Conservation (phyloP, 202 grass and related monocot species). For the Digitaria exilis region DNA sequence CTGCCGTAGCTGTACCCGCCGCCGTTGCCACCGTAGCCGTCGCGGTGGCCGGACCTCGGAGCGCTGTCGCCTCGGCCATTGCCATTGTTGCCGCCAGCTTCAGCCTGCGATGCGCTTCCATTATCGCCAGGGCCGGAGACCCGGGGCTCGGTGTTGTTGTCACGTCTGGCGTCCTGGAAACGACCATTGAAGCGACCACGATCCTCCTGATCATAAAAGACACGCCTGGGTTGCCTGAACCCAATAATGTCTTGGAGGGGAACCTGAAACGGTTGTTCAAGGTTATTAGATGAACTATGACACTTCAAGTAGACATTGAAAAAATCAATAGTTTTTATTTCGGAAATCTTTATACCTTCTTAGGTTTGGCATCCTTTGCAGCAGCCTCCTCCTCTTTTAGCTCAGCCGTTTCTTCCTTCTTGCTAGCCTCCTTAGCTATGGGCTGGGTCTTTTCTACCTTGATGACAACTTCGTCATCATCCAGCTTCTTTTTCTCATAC, state of each 20-base stretch:
- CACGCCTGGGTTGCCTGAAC: slow-evolving; percentile 1
- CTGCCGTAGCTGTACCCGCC: not conserved
- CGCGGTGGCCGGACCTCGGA: not conserved
- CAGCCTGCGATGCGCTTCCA: not conserved
- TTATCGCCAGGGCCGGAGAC: not conserved
- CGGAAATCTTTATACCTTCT: slow-evolving; percentile 22
- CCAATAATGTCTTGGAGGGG: not conserved
- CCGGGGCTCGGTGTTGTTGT: slow-evolving; percentile 11
- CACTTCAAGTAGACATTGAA: not conserved
- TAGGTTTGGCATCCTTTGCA: slow-evolving; percentile 24
- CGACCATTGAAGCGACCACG: not conserved
- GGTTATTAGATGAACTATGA: not conserved
- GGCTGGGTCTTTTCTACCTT: slow-evolving; percentile 16
- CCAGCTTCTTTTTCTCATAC: slow-evolving; percentile 49
- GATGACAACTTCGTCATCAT: slow-evolving; percentile 39
- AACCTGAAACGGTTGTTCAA: slow-evolving; percentile 15
- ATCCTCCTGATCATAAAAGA: not conserved
- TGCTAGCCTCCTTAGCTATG: slow-evolving; percentile 2
- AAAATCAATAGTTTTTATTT: not conserved
- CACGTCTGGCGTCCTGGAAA: slow-evolving; percentile 8
- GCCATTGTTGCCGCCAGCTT: not conserved
- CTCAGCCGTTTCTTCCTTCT: not conserved
- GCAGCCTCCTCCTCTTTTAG: not conserved
- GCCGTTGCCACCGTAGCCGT: not conserved
- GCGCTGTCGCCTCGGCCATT: not conserved